phyloP scores from a whole-genome alignment of 495 filamentous ascomycete species.

The Apodospora peruviana region DNA sequence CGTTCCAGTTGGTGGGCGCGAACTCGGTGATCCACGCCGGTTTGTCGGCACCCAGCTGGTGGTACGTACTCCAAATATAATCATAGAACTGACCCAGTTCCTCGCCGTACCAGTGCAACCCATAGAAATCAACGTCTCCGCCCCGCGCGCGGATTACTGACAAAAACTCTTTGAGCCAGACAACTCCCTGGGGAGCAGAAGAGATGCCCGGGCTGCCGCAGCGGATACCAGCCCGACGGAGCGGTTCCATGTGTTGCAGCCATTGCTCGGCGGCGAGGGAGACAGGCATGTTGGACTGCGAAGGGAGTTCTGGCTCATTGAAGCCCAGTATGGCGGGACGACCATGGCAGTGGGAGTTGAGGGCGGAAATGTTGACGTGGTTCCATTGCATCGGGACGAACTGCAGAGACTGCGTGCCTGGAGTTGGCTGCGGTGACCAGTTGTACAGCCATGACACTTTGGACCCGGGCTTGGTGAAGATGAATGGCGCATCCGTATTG shows the following conservation, averaged over 20 bases:
- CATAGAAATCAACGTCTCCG: constrained; percentile 17
- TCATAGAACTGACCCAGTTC: constrained; percentile 19
- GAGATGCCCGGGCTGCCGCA: constrained; percentile 16
- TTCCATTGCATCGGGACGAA: constrained; percentile 24
- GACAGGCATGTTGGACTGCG: constrained; percentile 18
- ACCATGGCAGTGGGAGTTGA: constrained; percentile 2
- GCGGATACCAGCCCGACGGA: constrained; percentile 2
- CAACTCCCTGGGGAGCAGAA: constrained; percentile 16
- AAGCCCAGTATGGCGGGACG: constrained; percentile 7
- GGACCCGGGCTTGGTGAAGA: constrained; percentile 19
- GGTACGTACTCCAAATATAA: constrained; percentile 17
- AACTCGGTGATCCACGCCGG: constrained; percentile 21
- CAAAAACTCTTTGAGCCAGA: constrained; percentile 13
- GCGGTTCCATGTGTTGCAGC: constrained; percentile 14
- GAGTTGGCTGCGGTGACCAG: constrained; percentile 19
- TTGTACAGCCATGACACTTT: constrained; percentile 20
- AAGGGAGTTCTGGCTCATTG: constrained; percentile 17
- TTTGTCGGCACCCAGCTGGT: constrained; percentile 18
- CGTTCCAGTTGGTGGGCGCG: constrained; percentile 17
- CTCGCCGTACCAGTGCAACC: constrained; percentile 21
- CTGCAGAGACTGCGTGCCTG: constrained; percentile 8
- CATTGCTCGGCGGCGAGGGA: constrained; percentile 12
- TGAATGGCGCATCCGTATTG: constrained; percentile 11
- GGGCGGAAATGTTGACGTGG: constrained; percentile 17
- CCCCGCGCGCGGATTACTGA: constrained; percentile 5